Conservation (phyloP, 768 basidiomycete species). For the Cystofilobasidium ferigula region DNA sequence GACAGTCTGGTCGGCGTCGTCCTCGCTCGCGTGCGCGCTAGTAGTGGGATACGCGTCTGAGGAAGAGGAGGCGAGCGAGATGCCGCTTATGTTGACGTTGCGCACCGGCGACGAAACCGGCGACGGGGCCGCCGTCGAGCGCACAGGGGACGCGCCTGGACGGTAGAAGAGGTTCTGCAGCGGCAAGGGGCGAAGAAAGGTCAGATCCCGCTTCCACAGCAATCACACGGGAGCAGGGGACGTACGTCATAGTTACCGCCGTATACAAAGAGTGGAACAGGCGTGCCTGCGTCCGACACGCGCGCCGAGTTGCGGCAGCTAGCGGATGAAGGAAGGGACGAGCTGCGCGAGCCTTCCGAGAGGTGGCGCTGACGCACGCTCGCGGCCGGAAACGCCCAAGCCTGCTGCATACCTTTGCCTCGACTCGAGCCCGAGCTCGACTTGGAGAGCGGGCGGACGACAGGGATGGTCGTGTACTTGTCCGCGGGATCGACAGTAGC, state of each 20-base stretch:
- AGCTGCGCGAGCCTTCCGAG: not conserved
- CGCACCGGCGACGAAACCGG: not conserved
- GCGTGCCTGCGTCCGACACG: not conserved
- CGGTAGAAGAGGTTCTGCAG: not conserved
- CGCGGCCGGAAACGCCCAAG: not conserved
- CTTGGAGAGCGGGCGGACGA: not conserved
- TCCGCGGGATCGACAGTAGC: not conserved
- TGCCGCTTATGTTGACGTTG: not conserved
- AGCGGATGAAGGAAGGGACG: not conserved
- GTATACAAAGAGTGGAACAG: not conserved
- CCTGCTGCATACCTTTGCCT: not conserved
- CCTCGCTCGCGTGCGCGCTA: too few relatives aligned
- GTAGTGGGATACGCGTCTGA: not conserved
- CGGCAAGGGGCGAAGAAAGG: not conserved
- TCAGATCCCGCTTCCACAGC: not conserved
- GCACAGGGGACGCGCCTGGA: not conserved
- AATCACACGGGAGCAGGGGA: not conserved
- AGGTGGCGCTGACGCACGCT: not conserved
- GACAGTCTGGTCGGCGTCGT: not conserved
- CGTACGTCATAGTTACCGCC: not conserved
- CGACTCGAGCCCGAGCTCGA: not conserved
- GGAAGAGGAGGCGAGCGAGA: too few relatives aligned
- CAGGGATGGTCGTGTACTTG: conserved; percentile 2
- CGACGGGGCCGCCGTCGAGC: not conserved
- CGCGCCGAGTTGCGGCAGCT: not conserved